Percentiles rank a stretch among this genome's conserved stretches.
These are phyloP conservation scores for Neofusicoccum sp. DNA, from an alignment of 2,329 filamentous ascomycete genomes.

Conservation along the genomic window DNA sequence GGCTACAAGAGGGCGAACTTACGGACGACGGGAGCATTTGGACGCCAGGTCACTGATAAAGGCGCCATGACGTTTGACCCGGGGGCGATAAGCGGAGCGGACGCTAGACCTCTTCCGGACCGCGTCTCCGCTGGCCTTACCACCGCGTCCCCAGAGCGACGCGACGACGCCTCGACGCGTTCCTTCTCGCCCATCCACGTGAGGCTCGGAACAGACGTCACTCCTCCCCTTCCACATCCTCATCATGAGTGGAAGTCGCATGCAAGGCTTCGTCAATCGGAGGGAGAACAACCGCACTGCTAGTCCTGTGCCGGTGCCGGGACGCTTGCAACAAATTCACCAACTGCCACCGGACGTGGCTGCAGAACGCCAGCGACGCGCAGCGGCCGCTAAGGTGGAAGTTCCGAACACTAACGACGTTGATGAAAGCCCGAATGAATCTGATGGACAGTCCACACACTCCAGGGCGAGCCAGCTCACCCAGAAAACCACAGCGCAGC, in stretches of 20 bases:
- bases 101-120: not conserved
- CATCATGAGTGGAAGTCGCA: too few relatives aligned
- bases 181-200: not conserved
- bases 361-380: not conserved
- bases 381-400: not conserved
- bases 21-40: conserved; percentile 17
- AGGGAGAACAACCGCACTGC: not conserved
- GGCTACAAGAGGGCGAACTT: not conserved
- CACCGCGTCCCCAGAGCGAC: too few relatives aligned
- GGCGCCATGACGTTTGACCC: not conserved
- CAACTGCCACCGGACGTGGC: not conserved
- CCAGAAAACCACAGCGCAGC: not conserved
- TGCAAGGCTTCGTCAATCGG: not conserved
- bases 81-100: not conserved
- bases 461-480: not conserved
- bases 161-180: conserved; percentile 2
- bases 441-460: not conserved
- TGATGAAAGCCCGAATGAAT: not conserved
- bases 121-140: not conserved
- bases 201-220: not conserved
- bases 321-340: not conserved
- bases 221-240: not conserved
- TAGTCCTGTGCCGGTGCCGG: not conserved
- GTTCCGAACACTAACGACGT: not conserved
- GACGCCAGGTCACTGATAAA: not conserved